phyloP scores from a whole-genome alignment of 2,329 filamentous ascomycete species.

The Trichoderma sp. region DNA sequence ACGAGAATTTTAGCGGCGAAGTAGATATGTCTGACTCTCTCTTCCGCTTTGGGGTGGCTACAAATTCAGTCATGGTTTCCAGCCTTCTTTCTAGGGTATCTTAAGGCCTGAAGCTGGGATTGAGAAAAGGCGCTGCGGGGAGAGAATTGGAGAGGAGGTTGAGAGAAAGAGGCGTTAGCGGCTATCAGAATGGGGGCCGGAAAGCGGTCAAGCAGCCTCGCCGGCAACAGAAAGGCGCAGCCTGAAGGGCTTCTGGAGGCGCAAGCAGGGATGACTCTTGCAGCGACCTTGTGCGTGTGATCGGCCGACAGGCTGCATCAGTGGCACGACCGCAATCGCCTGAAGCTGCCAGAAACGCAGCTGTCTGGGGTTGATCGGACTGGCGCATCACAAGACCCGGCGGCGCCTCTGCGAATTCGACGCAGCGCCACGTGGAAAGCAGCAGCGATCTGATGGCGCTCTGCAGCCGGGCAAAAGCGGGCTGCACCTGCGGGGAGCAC shows the following conservation, averaged over 20 bases:
- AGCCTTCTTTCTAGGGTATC: not conserved
- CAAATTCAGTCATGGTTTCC: conserved; percentile 25
- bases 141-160: not conserved
- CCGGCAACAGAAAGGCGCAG: not conserved
- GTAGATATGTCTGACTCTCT: conserved; percentile 41
- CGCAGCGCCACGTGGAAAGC: conserved; percentile 20
- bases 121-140: not conserved
- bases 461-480: conserved; percentile 16
- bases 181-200: conserved; percentile 6
- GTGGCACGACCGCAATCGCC: not conserved
- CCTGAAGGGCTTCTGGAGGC: not conserved
- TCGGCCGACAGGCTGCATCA: not conserved
- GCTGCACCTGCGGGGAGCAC: conserved; percentile 4
- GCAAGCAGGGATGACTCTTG: not conserved
- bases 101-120: not conserved
- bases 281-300: not conserved
- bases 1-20: conserved; percentile 49
- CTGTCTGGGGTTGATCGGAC: not conserved
- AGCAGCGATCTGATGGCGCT: conserved; percentile 18
- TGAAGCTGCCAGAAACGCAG: not conserved
- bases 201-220: conserved; percentile 20
- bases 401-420: conserved; percentile 8
- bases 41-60: conserved; percentile 50
- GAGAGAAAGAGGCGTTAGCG: not conserved
- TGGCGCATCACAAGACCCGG: conserved; percentile 20